These are phyloP conservation scores for Graphilbum sp. DNA, from an alignment of 2,329 filamentous ascomycete genomes.

Conservation along the genomic window DNA sequence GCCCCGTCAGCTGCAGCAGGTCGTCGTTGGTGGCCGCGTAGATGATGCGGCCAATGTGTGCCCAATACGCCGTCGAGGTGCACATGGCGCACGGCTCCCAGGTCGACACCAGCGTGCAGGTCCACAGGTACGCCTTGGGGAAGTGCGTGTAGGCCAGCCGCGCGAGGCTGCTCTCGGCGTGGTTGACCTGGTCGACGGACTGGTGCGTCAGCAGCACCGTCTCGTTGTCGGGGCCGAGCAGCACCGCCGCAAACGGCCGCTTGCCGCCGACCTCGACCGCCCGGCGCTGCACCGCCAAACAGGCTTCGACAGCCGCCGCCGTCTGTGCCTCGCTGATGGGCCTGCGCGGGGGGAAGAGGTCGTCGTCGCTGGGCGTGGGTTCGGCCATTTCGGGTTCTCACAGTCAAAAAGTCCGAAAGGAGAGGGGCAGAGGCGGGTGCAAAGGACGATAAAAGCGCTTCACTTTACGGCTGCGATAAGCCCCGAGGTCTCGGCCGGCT, in stretches of 20 bases:
- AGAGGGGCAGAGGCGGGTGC: not conserved
- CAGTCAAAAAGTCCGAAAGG: not conserved
- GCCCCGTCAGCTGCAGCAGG: constrained; percentile 26
- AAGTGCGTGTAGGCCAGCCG: constrained; percentile 31
- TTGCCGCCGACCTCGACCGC: constrained; percentile 25
- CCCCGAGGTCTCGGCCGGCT: too few species aligned
- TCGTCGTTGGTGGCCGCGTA: constrained; percentile 32
- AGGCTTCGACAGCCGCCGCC: not conserved
- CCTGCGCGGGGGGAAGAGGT: constrained; percentile 3
- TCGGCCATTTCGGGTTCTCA: too few species aligned
- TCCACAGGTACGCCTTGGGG: constrained; percentile 28
- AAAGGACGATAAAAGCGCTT: too few species aligned
- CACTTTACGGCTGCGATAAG: too few species aligned
- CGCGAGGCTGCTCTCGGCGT: constrained; percentile 32
- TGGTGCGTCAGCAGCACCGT: constrained; percentile 30
- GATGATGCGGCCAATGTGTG: constrained; percentile 33
- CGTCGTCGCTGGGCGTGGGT: not conserved
- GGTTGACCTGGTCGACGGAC: constrained; percentile 34
- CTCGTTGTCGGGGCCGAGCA: constrained; percentile 31
- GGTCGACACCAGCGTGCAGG: constrained; percentile 32
- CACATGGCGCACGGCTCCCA: constrained; percentile 42
- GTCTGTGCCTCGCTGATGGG: constrained; percentile 1
- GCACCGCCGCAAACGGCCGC: constrained; percentile 28
- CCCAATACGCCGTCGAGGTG: constrained; percentile 22
- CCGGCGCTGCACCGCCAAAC: constrained; percentile 17